phyloP scores from a whole-genome alignment of 2,329 filamentous ascomycete genomes.

The Fusarium concolor region DNA sequence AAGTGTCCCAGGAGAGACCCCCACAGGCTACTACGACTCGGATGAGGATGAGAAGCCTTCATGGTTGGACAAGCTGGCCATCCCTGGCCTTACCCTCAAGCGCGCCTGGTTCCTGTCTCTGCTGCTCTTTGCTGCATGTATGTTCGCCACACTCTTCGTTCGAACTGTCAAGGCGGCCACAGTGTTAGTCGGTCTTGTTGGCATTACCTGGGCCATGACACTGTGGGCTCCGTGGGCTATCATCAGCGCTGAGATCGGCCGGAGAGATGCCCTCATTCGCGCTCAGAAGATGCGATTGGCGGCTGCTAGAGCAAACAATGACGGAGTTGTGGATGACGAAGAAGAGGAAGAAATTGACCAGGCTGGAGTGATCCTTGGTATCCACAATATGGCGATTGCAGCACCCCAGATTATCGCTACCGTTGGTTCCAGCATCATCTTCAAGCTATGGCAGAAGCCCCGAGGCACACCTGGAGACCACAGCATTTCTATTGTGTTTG shows the following conservation, averaged over 20 bases:
- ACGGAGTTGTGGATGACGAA: constrained; percentile 39
- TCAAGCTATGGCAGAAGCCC: constrained; percentile 87
- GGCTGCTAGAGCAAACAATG: constrained; percentile 23
- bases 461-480: constrained; percentile 85
- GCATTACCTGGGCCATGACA: constrained; percentile 91
- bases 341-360: constrained; percentile 74
- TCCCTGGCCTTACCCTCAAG: constrained; percentile 87
- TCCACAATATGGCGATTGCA: constrained; percentile 95
- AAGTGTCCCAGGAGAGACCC: constrained; percentile 49
- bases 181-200: constrained; percentile 81
- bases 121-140: constrained; percentile 83
- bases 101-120: constrained; percentile 89
- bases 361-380: constrained; percentile 89
- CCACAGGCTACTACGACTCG: constrained; percentile 47
- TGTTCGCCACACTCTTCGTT: constrained; percentile 86
- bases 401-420: constrained; percentile 93
- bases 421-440: constrained; percentile 84
- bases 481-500: constrained; percentile 87
- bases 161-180: constrained; percentile 77
- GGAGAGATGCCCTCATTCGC: constrained; percentile 73
- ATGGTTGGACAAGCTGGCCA: constrained; percentile 72
- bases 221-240: constrained; percentile 96
- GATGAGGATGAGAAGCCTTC: constrained; percentile 52
- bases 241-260: constrained; percentile 91
- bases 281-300: constrained; percentile 49